These are phyloP conservation scores for Pichia cactophila DNA, from an alignment of 1,139 yeast species.

Conservation along the genomic window DNA sequence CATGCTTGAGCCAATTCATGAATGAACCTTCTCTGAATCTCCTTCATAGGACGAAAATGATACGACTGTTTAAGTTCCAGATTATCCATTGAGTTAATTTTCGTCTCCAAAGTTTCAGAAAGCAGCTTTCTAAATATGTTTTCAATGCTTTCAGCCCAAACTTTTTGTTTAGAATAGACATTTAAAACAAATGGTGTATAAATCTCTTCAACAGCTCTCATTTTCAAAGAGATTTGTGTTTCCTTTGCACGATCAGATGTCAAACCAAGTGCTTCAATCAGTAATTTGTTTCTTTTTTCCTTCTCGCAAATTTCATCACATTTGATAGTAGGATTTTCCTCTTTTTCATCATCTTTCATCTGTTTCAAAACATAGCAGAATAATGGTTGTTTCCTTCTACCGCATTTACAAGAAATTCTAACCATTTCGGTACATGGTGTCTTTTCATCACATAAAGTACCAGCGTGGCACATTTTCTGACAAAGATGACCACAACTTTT, in stretches of 20 bases:
- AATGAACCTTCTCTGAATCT: conserved; percentile 62
- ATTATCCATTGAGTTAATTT: conserved; percentile 3
- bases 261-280: conserved; percentile 52
- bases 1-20: conserved; percentile 59
- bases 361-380: conserved; percentile 37
- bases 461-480: conserved; percentile 56
- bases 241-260: conserved; percentile 11
- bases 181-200: conserved; percentile 40
- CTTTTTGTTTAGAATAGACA: conserved; percentile 42
- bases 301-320: conserved; percentile 71
- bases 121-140: conserved; percentile 31
- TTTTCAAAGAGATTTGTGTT: conserved; percentile 9
- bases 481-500: conserved; percentile 63
- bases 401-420: conserved; percentile 55
- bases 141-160: conserved; percentile 65
- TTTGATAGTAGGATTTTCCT: conserved; percentile 4
- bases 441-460: conserved; percentile 39
- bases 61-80: conserved; percentile 29
- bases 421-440: conserved; percentile 47
- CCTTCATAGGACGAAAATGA: conserved; percentile 68
- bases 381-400: conserved; percentile 39
- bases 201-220: conserved; percentile 25
- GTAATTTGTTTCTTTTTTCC: conserved; percentile 49
- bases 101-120: conserved; percentile 6
- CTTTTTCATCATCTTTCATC: conserved; percentile 12